phyloP scores from a whole-genome alignment of 768 basidiomycete species.

The Pisolithus albus region DNA sequence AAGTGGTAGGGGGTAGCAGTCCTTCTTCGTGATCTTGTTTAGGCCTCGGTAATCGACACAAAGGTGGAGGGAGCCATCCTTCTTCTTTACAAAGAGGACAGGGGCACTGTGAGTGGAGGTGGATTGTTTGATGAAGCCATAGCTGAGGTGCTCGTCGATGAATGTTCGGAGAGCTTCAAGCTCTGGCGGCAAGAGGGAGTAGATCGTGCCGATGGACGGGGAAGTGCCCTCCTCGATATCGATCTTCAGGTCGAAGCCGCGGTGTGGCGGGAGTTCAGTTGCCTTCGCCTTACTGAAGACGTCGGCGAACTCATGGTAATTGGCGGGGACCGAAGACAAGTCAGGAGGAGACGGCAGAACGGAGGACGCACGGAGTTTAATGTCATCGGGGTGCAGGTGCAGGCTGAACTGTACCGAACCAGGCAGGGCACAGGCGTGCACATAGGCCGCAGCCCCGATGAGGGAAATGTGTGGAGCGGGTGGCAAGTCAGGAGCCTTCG shows the following conservation, averaged over 20 bases:
- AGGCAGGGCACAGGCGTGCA: too few species aligned
- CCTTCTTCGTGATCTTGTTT: constrained; percentile 23
- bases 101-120: background rate
- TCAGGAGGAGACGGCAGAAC: background rate
- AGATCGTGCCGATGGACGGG: too few species aligned
- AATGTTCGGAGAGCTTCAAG: too few species aligned
- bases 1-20: constrained; percentile 29
- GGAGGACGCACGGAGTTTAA: too few species aligned
- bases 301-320: constrained; percentile 13
- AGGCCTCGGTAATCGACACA: constrained; percentile 27
- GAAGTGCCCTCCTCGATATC: background rate
- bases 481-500: too few species aligned
- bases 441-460: too few species aligned
- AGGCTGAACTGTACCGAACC: too few species aligned
- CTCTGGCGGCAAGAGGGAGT: too few species aligned
- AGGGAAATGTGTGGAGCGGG: too few species aligned
- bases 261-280: background rate
- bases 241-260: background rate
- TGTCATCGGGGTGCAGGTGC: too few species aligned
- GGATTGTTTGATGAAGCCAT: too few species aligned
- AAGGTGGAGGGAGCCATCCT: constrained; percentile 13
- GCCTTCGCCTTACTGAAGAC: constrained; percentile 12
- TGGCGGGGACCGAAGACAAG: background rate
- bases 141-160: too few species aligned
- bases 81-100: constrained; percentile 14